Base-by-base conservation (phyloP, 1,139 yeast genomes). In the Hanseniaspora sp. region DNA sequence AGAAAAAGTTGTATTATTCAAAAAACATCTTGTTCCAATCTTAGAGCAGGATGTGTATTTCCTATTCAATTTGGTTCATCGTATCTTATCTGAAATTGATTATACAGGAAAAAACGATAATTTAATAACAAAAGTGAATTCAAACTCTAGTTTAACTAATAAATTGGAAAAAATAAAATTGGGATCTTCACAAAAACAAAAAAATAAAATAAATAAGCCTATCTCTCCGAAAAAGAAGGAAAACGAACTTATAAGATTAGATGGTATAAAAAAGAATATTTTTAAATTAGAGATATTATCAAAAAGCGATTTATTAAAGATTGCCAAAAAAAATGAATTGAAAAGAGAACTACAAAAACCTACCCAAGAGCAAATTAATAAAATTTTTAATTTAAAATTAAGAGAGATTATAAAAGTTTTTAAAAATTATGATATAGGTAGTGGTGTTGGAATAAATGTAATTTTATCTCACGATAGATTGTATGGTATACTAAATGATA, bases 401-500 rank as follows among this genome's bases (percentile, higher is more conserved):
- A 44, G 18, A 7, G 48, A 51, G 28, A 51, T 51, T 23, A 18
- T 38, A 8, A 51, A 51, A 35, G 15, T 51, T 6, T 51, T 51
- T 15, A 23, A 29, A 13, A 51, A 51, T 31, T 51, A 51, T 13
- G 54, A 51, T 18, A 15, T 35, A 13, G 54, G 54, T 3, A 44
- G 40, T 39, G 54, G 54, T 31, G 9, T 51, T 35, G 54, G 54
- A 5, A 37, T 35, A 23, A 34, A 51, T 28, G 54, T 51, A 18
- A 45, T 51, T 11, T 23, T 51, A 23, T 51, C 54, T 11, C 48
- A 45, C 9, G 47, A 38, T 15, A 17, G 54, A 33, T 17, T 51
- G 28, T 51, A 51, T 42, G 45, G 46, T n/a, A 47, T 51, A 17
- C 18, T 51, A 18, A 38, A 31, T 44, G 48, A 51, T 35, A 45